phyloP scores from a whole-genome alignment of 371 early-diverging fungal genomes.

The Mortierella sp. region DNA sequence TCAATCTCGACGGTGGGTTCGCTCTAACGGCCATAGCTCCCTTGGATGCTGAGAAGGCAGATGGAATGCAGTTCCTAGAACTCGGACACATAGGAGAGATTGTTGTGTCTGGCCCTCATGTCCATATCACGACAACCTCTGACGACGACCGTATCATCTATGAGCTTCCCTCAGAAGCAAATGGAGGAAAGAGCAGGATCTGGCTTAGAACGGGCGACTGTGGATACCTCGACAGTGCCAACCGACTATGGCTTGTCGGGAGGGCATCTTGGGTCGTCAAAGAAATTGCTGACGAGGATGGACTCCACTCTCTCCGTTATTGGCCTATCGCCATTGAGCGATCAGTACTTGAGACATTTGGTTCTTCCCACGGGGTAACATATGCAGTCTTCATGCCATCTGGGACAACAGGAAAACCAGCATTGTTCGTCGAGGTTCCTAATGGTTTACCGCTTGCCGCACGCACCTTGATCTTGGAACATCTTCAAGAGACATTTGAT shows the following conservation, averaged over 20 bases:
- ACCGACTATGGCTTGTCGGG: slow-evolving; percentile 51
- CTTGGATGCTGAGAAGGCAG: slow-evolving; percentile 28
- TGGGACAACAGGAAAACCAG: slow-evolving; percentile 46
- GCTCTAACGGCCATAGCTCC: slow-evolving; percentile 44
- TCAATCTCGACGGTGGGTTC: slow-evolving; percentile 51
- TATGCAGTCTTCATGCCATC: slow-evolving; percentile 56
- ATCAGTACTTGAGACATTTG: slow-evolving; percentile 54
- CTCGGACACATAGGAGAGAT: slow-evolving; percentile 54
- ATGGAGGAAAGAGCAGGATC: slow-evolving; percentile 38
- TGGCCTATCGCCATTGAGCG: slow-evolving; percentile 57
- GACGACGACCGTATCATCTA: slow-evolving; percentile 50
- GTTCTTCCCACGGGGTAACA: slow-evolving; percentile 44
- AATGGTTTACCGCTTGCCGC: slow-evolving; percentile 47
- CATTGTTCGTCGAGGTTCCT: slow-evolving; percentile 50
- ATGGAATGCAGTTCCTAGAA: slow-evolving; percentile 39
- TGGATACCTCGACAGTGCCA: slow-evolving; percentile 39
- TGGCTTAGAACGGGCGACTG: slow-evolving; percentile 57
- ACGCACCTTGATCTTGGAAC: slow-evolving; percentile 42
- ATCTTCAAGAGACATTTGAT: slow-evolving; percentile 56
- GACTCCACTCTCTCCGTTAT: slow-evolving; percentile 41
- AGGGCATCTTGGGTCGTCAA: slow-evolving; percentile 53
- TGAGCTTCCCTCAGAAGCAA: slow-evolving; percentile 23
- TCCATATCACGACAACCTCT: slow-evolving; percentile 54
- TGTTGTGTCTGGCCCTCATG: slow-evolving; percentile 55
- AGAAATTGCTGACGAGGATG: slow-evolving; percentile 31